Conservation (phyloP, 1,139 yeast species). For the Kazachstania sp. region DNA sequence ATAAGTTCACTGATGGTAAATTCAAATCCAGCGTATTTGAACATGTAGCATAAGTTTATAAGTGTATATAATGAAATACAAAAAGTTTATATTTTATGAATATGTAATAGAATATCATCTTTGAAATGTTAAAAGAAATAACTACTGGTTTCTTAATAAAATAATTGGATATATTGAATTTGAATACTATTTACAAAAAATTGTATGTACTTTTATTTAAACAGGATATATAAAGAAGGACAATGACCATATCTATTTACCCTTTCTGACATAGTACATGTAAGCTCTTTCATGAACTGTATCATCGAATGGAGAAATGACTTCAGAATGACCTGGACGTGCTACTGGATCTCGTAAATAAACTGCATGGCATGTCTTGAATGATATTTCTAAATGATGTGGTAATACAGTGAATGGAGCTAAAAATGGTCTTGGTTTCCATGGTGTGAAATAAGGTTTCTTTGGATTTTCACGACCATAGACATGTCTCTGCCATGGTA, state of each 20-base stretch:
- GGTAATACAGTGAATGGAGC: conserved; percentile 92
- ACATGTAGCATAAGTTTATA: conserved; percentile 40
- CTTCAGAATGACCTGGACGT: conserved; percentile 94
- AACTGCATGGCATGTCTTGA: conserved; percentile 87
- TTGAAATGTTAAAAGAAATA: not conserved
- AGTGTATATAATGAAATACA: not conserved
- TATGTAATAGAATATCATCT: not conserved
- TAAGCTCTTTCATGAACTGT: conserved; percentile 89
- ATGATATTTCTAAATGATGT: conserved; percentile 81
- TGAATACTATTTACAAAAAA: conserved; percentile 6
- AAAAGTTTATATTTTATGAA: not conserved
- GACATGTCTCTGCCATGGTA: conserved; percentile 66
- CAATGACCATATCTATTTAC: conserved; percentile 35
- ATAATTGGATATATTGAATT: not conserved
- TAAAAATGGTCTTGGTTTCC: conserved; percentile 89
- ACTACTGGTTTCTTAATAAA: not conserved
- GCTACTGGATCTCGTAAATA: conserved; percentile 95
- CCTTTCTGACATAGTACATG: conserved; percentile 84
- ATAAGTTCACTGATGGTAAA: conserved; percentile 42
- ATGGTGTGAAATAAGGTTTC: conserved; percentile 88
- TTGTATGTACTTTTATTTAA: not conserved
- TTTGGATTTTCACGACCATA: conserved; percentile 72
- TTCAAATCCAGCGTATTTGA: conserved; percentile 47
- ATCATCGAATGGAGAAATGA: conserved; percentile 78
- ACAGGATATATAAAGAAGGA: not conserved